phyloP scores from a whole-genome alignment of 2,329 filamentous ascomycete species.

The Cryphonectria japonica region DNA sequence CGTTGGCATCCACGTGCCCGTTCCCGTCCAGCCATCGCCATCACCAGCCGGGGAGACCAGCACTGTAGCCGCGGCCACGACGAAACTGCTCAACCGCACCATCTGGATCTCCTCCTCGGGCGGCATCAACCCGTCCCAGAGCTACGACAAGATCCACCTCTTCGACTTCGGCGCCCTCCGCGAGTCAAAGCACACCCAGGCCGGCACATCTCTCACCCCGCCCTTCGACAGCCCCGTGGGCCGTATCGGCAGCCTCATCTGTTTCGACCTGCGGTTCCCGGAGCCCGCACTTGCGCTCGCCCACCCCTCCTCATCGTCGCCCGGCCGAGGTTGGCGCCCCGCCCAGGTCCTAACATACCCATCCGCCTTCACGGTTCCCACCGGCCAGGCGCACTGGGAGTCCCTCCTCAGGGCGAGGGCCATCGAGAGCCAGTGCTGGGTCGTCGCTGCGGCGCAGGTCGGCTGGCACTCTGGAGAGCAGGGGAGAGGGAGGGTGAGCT shows the following conservation, averaged over 20 bases:
- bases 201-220: conserved; percentile 63
- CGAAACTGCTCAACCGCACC: conserved; percentile 55
- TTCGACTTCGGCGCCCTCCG: conserved; percentile 70
- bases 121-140: conserved; percentile 43
- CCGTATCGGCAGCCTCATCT: conserved; percentile 78
- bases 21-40: conserved; percentile 41
- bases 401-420: conserved; percentile 76
- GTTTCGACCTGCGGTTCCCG: conserved; percentile 87
- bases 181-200: conserved; percentile 38
- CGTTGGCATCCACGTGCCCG: conserved; percentile 84
- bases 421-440: conserved; percentile 86
- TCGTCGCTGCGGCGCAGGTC: conserved; percentile 83
- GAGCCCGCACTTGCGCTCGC: conserved; percentile 73
- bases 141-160: conserved; percentile 88
- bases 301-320: conserved; percentile 37
- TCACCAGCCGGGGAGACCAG: conserved; percentile 17
- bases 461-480: conserved; percentile 65
- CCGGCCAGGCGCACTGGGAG: conserved; percentile 86
- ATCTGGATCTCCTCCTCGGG: conserved; percentile 55
- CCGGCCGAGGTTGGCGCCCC: conserved; percentile 40
- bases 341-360: conserved; percentile 85
- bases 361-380: conserved; percentile 86
- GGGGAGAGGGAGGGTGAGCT: conserved; percentile 63
- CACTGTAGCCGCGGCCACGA: conserved; percentile 31
- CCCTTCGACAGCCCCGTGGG: conserved; percentile 78